Evolutionary conservation across 441 rosid species (phyloP).

Genomic region (Heliophila coronopifolia): DNA sequence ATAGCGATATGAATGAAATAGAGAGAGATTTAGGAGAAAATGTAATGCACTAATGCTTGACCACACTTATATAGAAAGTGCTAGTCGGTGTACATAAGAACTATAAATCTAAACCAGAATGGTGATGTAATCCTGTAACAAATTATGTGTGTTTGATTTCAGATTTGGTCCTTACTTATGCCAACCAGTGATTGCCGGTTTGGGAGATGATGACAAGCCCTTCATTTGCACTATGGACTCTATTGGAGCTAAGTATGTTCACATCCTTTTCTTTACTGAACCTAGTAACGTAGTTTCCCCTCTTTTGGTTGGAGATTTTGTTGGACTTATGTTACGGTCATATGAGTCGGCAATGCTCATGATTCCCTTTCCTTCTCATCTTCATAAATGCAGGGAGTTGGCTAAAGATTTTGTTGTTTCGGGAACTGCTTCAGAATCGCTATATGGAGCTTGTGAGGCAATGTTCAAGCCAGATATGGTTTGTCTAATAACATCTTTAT

Average conservation of each 20-base stretch:
- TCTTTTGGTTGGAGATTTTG: background rate
- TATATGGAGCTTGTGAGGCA: conserved; percentile 90
- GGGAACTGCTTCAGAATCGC: conserved; percentile 90
- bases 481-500: conserved; percentile 23
- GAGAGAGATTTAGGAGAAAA: too few relatives aligned
- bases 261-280: conserved; percentile 13
- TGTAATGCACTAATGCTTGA: too few relatives aligned
- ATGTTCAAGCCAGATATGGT: conserved; percentile 93
- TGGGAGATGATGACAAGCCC: conserved; percentile 87
- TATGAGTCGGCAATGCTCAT: conserved; percentile 2
- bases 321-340: background rate
- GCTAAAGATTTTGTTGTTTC: conserved; percentile 95
- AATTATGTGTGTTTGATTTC: too few relatives aligned
- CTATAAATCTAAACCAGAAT: too few relatives aligned
- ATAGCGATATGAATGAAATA: too few relatives aligned
- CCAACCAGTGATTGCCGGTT: conserved; percentile 92
- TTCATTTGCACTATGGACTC: conserved; percentile 98
- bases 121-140: too few relatives aligned
- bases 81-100: too few relatives aligned
- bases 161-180: conserved; percentile 98
- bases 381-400: conserved; percentile 53
- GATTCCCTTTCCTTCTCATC: background rate
- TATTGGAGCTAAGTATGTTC: conserved; percentile 86
- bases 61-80: too few relatives aligned
- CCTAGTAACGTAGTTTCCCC: too few relatives aligned